Base-by-base conservation (phyloP, 768 basidiomycete species). In the Tulasnella sp. region DNA sequence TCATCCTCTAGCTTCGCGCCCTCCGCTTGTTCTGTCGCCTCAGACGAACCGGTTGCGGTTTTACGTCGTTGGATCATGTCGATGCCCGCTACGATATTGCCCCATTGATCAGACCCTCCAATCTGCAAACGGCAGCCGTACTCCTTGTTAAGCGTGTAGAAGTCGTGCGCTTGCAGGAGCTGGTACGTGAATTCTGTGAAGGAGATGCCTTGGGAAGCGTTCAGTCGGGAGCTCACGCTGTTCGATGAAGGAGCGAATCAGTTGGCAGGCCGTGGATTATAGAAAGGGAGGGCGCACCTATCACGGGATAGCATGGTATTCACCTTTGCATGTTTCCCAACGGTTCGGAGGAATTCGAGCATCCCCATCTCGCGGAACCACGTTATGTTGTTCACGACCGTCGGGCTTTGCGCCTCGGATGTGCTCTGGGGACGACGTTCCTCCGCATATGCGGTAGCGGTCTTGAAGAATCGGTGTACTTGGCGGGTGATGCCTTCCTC, bases 141-240 rank as follows among this genome's bases (percentile, higher is more conserved):
- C 29, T 86, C 82, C 78, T 86, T 85, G 81, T 92, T 84, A 11
- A 99, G 86, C 79, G 90, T 85, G 79, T 91, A 88, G 83, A 97
- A 99, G 83, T 99, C 97, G 83, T 96, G 93, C 14, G 95, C 97
- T 84, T 99, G 97, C 36, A 99, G 87, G 31, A 99, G 89, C 81
- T 99, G 97, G 82, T 99, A 99, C 3, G 93, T 90, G 84, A 99
- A 99, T 82, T 99, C 97, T 25, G 96, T 95, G 85, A 97, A 99
- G n/a, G 96, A 97, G 78, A 99, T 91, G 67, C 97, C 97, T 79
- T 90, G 88, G 78, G 91, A 89, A 0, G 93, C 90, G 7, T 85
- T 84, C 74, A 98, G 86, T 36, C 97, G 91, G 37, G 89, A 88
- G 77, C 91, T 91, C 45, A 97, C 96, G 79, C 96, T 97, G 74